Conservation (phyloP, 805 yeast genomes). For the Metschnikowia anglica region DNA sequence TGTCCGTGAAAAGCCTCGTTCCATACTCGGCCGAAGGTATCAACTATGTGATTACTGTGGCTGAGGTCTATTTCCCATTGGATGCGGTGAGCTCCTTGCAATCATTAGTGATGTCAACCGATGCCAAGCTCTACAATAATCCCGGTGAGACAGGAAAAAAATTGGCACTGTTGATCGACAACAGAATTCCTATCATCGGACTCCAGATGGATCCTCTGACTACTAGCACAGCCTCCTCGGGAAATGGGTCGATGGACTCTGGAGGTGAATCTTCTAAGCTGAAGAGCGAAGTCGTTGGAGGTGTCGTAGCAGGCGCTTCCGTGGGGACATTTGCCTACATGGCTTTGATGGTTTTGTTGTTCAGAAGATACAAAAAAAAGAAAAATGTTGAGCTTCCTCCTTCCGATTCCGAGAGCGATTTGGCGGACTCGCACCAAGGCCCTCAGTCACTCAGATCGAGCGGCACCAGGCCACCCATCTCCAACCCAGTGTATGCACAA, state of each 20-base stretch:
- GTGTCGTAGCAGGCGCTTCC: slow-evolving; percentile 80
- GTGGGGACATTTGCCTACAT: slow-evolving; percentile 72
- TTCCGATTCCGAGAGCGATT: slow-evolving; percentile 39
- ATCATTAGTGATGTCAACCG: slow-evolving; percentile 44
- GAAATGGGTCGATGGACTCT: slow-evolving; percentile 39
- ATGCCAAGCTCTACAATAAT: slow-evolving; percentile 62
- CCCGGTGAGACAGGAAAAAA: slow-evolving; percentile 53
- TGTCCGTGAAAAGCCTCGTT: slow-evolving; percentile 65
- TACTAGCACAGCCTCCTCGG: slow-evolving; percentile 11
- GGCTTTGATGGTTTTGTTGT: slow-evolving; percentile 54
- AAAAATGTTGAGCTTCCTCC: slow-evolving; percentile 43
- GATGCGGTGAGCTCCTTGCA: slow-evolving; percentile 50
- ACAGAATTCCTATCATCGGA: slow-evolving; percentile 58
- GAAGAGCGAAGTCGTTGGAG: slow-evolving; percentile 54
- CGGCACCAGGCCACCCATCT: slow-evolving; percentile 47
- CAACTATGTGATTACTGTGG: slow-evolving; percentile 78
- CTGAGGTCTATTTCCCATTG: slow-evolving; percentile 79
- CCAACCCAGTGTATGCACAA: slow-evolving; percentile 67
- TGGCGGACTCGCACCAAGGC: slow-evolving; percentile 22
- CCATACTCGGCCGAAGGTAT: slow-evolving; percentile 62
- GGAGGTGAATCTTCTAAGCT: slow-evolving; percentile 9
- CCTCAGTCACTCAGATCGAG: slow-evolving; percentile 20
- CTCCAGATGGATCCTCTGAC: slow-evolving; percentile 25
- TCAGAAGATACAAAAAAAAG: slow-evolving; percentile 46
- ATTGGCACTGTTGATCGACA: slow-evolving; percentile 71